Evolutionary conservation across 2,329 filamentous ascomycete species (phyloP).

Genomic region (Sporothrix pseudoabietina): DNA sequence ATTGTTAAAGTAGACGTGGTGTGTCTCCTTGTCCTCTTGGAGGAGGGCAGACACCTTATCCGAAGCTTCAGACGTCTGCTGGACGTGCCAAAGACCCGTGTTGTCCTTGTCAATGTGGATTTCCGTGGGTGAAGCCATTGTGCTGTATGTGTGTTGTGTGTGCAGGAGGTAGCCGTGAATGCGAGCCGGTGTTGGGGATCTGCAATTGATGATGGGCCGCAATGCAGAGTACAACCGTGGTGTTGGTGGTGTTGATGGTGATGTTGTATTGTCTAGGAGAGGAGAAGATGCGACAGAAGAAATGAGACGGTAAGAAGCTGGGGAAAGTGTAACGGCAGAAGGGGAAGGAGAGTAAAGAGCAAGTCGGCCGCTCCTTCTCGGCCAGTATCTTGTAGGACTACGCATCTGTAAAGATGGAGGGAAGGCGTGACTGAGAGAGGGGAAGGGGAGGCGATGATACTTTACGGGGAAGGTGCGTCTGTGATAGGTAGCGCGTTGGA

Average conservation of each 20-base stretch:
- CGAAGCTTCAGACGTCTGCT: slow-evolving; percentile 61
- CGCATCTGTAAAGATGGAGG: background rate
- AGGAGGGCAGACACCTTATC: slow-evolving; percentile 66
- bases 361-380: background rate
- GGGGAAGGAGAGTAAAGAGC: background rate
- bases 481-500: background rate
- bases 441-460: background rate
- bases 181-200: background rate
- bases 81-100: slow-evolving; percentile 52
- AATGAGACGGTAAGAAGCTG: background rate
- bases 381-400: background rate
- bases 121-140: slow-evolving; percentile 52
- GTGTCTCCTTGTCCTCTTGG: slow-evolving; percentile 71
- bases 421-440: background rate
- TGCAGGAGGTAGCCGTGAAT: background rate
- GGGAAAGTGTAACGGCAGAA: background rate
- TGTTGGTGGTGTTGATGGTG: slow-evolving; percentile 35
- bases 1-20: slow-evolving; percentile 81
- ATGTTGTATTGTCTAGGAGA: background rate
- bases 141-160: slow-evolving; percentile 32
- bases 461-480: slow-evolving; percentile 4
- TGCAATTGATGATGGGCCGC: background rate
- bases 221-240: background rate
- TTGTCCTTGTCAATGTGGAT: slow-evolving; percentile 53
- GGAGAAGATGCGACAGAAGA: background rate